Evolutionary conservation across 495 filamentous ascomycete genomes (phyloP), one percentile per base, ranked within the genome.

Genomic region (Trypethelium eluteriae): DNA sequence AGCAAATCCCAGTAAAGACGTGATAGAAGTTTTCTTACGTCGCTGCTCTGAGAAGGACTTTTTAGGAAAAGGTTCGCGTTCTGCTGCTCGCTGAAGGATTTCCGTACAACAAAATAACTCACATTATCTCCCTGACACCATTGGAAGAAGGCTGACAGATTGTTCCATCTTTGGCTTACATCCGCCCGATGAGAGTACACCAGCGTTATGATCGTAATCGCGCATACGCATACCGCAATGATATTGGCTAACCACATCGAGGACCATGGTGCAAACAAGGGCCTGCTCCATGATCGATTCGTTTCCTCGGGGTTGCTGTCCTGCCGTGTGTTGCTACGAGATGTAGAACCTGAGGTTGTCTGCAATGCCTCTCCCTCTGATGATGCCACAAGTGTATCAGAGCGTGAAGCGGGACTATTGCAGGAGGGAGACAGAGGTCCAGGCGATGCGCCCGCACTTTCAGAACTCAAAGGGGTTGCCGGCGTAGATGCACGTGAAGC

Each of bases 171-270:
- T 59, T 34, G 32, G 14, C 53, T 59, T 32, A 59, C 53, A 36
- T 59, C 53, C 5, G 25, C 53, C 18, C 53, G n/a, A 36, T 59
- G 53, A 3, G 53, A 59, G 14, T 59, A 59, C 32, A 59, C 53
- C 32, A 59, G 32, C 7, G 53, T 59, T 32, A 59, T 36, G 32
- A 59, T 59, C 5, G 53, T 59, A 32, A 59, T 34, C 25, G 32
- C 53, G 36, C 53, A 59, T 3, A 59, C 53, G 14, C 53, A 59
- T 59, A 59, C 36, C 2, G 53, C 53, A 59, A 59, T 59, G 32
- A 59, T 59, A 18, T 59, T 59, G 25, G 53, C 53, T 32, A 59
- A 32, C 53, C 53, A 59, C 53, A 59, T 59, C 7, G 53, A 59
- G 53, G 53, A 59, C 53, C 53, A 59, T 9, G 53, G 53, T 14